Evolutionary conservation across 257 asterid genomes (phyloP), one percentile per base, ranked within the genome.

Genomic region (Solanum ahanhuiri): DNA sequence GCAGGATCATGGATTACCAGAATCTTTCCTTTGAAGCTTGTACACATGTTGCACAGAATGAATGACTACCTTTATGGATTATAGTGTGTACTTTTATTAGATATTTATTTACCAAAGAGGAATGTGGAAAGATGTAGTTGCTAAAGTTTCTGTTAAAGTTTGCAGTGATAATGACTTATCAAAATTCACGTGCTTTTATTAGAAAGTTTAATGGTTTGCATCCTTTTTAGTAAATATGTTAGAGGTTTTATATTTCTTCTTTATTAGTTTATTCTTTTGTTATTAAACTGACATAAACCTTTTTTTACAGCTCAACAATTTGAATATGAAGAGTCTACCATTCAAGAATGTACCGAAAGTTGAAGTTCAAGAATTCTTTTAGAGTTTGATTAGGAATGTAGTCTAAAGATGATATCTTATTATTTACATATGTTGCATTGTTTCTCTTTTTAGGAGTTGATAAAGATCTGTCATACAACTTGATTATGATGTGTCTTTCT

Each of bases 1-100:
- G 98, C 91, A 86, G 99, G 87, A 90, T 96, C 45, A 91, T 96
- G 94, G 99, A 96, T 94, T 96, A 98, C 91, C 98, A 96, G 93
- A 96, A 96, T 82, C 98, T 95, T 70, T 96, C 99, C 12, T 87
- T 96, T 31, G 99, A 96, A 89, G 99, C 98, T 11, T 96, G 98
- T 92, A 96, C 99, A 0, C 99, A 96, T 84, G 99, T 98, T 39
- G 98, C 98, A 11, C 99, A 95, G 85, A 96, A 96, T 69, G 99
- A 96, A 87, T 88, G 99, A 90, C 93, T 95, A 35, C 99, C 98
- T 0, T 70, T 94, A 76, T 91, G 99, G 90, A 85, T 94, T 70
- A 91, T 96, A 60, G 97, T 96, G 88, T 58, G 91, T 93, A 63
- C 94, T 93, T 82, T 91, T 93, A 70, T 91, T 94, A 8, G 93